Evolutionary conservation across 495 filamentous ascomycete genomes (phyloP).

Genomic region (Friedmanniomyces endolithicus): DNA sequence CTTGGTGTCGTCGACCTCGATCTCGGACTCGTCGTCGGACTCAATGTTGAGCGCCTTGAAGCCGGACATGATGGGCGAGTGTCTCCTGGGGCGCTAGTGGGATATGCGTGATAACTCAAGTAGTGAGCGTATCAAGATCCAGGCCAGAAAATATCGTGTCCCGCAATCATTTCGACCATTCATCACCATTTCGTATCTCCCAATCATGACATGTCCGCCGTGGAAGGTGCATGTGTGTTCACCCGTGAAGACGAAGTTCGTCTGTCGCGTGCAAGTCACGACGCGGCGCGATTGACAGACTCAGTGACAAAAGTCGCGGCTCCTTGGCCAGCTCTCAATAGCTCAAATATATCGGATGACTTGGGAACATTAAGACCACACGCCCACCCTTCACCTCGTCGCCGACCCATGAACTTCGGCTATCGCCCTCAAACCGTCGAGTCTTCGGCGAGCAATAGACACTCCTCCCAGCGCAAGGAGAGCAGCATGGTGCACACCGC

Average conservation of each 20-base stretch:
- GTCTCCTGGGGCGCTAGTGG: neutral
- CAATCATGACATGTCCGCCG: neutral
- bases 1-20: constrained; percentile 87
- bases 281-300: no score
- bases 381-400: neutral
- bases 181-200: neutral
- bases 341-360: no score
- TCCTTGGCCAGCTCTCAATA: neutral
- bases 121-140: neutral
- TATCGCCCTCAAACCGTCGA: no score
- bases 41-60: constrained; percentile 86
- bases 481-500: constrained; percentile 15
- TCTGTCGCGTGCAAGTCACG: neutral
- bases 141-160: neutral
- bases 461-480: neutral
- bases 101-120: no score
- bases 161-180: no score
- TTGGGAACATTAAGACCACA: no score
- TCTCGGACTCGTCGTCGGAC: constrained; percentile 76
- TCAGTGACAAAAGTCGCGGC: neutral
- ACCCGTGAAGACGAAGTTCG: neutral
- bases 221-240: neutral
- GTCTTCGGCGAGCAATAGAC: neutral
- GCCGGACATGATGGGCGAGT: constrained; percentile 34
- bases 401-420: neutral